Percentiles rank a stretch among this genome's conserved stretches.
These are phyloP conservation scores for Pinus taeda DNA, from an alignment of 75 land plant genomes.

Conservation along the genomic window DNA sequence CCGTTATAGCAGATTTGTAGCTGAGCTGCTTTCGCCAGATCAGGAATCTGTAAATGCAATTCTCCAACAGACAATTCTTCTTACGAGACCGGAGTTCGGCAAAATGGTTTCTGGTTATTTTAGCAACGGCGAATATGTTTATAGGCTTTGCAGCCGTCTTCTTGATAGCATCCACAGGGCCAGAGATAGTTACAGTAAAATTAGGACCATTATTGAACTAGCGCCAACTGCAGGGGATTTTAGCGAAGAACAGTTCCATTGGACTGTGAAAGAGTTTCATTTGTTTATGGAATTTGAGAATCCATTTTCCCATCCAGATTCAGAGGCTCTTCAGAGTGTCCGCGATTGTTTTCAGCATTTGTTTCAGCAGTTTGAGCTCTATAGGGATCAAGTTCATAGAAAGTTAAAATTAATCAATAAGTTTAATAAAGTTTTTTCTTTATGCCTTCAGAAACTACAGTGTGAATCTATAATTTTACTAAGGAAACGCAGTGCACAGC, in stretches of 20 bases:
- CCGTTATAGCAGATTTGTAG: constrained; percentile 37
- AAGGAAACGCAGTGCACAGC: constrained; percentile 20
- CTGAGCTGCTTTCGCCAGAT: constrained; percentile 36
- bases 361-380: neutral
- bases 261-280: neutral
- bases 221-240: neutral
- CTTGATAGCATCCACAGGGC: constrained; percentile 26
- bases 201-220: neutral
- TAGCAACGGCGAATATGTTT: constrained; percentile 35
- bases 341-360: neutral
- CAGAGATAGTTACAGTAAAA: constrained; percentile 13
- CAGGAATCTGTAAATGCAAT: constrained; percentile 26
- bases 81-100: neutral
- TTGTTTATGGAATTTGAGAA: neutral
- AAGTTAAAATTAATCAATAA: too few species aligned
- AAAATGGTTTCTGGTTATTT: constrained; percentile 31
- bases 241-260: neutral
- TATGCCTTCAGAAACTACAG: too few species aligned
- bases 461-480: neutral
- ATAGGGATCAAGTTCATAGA: too few species aligned
- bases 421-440: too few species aligned
- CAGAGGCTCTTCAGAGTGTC: neutral
- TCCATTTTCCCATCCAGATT: neutral
- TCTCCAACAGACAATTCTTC: neutral
- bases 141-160: constrained; percentile 30